These are phyloP conservation scores for Penicillium capsulatum DNA, from an alignment of 2,329 filamentous ascomycete genomes.

Conservation along the genomic window DNA sequence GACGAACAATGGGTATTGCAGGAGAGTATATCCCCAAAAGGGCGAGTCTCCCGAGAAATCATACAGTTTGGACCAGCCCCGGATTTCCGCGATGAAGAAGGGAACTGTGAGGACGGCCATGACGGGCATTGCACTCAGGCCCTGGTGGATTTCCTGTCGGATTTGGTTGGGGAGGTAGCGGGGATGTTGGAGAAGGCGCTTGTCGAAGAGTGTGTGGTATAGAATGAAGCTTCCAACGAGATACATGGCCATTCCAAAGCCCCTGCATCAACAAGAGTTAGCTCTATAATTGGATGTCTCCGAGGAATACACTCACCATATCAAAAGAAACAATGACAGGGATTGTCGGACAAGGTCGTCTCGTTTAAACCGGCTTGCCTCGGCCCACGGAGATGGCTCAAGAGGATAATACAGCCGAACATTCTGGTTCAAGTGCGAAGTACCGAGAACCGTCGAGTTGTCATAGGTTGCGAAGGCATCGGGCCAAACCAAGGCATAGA, in stretches of 20 bases:
- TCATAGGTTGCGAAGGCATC: slow-evolving; percentile 1
- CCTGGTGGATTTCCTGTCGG: slow-evolving; percentile 74
- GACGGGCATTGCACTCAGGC: slow-evolving; percentile 67
- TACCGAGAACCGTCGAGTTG: slow-evolving; percentile 1
- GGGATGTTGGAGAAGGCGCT: slow-evolving; percentile 78
- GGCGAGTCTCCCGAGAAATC: slow-evolving; percentile 69
- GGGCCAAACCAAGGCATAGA: slow-evolving; percentile 56
- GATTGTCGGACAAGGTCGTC: slow-evolving; percentile 28
- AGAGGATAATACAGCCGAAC: slow-evolving; percentile 25
- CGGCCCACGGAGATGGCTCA: slow-evolving; percentile 25
- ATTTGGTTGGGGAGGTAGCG: slow-evolving; percentile 94
- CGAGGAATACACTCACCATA: neutral
- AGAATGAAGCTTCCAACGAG: slow-evolving; percentile 76
- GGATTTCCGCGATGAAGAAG: slow-evolving; percentile 77
- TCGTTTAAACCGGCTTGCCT: slow-evolving; percentile 29
- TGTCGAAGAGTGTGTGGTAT: slow-evolving; percentile 86
- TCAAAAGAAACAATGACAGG: slow-evolving; percentile 28
- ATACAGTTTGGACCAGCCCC: slow-evolving; percentile 81
- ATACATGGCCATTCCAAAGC: slow-evolving; percentile 79
- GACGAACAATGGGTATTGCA: slow-evolving; percentile 84
- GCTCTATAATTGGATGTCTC: neutral
- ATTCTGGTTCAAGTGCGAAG: slow-evolving; percentile 22
- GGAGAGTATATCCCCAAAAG: slow-evolving; percentile 67
- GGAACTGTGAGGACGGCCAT: slow-evolving; percentile 78
- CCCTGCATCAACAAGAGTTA: slow-evolving; percentile 49